These are phyloP conservation scores for Schoenoplectus tabernaemontani DNA, from an alignment of 202 grass and related monocot species.

Conservation along the genomic window DNA sequence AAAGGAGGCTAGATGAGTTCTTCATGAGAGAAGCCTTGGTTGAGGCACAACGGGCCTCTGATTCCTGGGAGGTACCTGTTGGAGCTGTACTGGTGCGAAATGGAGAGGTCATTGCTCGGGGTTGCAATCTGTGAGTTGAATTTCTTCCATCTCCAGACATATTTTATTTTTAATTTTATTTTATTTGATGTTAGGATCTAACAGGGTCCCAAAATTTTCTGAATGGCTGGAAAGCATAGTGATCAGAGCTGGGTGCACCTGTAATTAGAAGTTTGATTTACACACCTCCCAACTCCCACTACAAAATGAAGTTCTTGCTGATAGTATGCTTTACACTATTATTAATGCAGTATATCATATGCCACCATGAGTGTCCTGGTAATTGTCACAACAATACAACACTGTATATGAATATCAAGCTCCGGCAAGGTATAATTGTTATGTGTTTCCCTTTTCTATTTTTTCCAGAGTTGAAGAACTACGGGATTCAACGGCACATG, in stretches of 20 bases:
- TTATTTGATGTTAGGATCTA: background rate
- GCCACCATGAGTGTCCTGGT: background rate
- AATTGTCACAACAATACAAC: background rate
- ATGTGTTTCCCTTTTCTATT: background rate
- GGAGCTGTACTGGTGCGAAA: conserved; percentile 86
- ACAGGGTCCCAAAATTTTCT: background rate
- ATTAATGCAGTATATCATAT: background rate
- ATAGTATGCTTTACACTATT: too few relatives aligned
- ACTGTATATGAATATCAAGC: background rate
- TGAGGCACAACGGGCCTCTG: conserved; percentile 88
- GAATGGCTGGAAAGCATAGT: background rate
- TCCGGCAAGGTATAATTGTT: background rate
- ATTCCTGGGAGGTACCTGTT: conserved; percentile 94
- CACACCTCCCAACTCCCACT: background rate
- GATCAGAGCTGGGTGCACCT: background rate
- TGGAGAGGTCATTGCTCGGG: conserved; percentile 90
- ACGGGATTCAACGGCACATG: conserved; percentile 97
- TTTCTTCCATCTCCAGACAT: background rate
- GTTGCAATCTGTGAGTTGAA: conserved; percentile 77
- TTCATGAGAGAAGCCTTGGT: conserved; percentile 97
- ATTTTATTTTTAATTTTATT: conserved; percentile 11
- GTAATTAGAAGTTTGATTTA: background rate
- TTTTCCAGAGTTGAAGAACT: conserved; percentile 78
- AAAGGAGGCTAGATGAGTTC: conserved; percentile 72
- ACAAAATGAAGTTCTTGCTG: background rate